Evolutionary conservation across 495 filamentous ascomycete species (phyloP).

Genomic region (Xylaria longipes): DNA sequence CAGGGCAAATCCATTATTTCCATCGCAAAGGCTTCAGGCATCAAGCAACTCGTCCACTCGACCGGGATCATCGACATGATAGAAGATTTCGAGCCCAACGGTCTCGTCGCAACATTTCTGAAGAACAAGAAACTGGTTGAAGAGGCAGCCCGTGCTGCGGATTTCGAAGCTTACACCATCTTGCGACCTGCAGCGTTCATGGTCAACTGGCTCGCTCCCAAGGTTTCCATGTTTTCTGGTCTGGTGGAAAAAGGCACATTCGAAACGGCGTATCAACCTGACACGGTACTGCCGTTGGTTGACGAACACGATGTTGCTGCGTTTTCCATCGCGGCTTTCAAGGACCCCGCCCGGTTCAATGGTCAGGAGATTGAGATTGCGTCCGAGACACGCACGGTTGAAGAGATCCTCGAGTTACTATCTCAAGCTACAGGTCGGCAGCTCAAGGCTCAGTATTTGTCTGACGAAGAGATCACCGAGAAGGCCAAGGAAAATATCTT

Average conservation of each 20-base stretch:
- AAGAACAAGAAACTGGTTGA: slow-evolving; percentile 49
- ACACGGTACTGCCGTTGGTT: slow-evolving; percentile 47
- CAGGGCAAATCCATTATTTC: slow-evolving; percentile 50
- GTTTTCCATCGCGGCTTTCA: slow-evolving; percentile 53
- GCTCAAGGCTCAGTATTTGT: slow-evolving; percentile 44
- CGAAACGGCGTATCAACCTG: slow-evolving; percentile 20
- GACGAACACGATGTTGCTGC: slow-evolving; percentile 57
- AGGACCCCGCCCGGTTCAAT: slow-evolving; percentile 48
- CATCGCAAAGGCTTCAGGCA: slow-evolving; percentile 48
- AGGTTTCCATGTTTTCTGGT: slow-evolving; percentile 46
- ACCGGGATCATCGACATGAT: slow-evolving; percentile 35
- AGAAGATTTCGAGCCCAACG: slow-evolving; percentile 28
- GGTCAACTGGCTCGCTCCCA: slow-evolving; percentile 53
- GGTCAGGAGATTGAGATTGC: slow-evolving; percentile 47
- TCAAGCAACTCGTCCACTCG: slow-evolving; percentile 50
- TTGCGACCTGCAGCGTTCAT: slow-evolving; percentile 59
- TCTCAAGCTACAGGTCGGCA: slow-evolving; percentile 41
- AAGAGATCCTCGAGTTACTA: slow-evolving; percentile 43
- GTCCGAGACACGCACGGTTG: slow-evolving; percentile 44
- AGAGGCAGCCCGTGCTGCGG: slow-evolving; percentile 41
- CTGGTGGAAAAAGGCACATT: slow-evolving; percentile 46
- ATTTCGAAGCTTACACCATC: slow-evolving; percentile 54
- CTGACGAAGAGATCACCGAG: slow-evolving; percentile 47
- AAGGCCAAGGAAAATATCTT: slow-evolving; percentile 38
- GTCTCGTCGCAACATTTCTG: slow-evolving; percentile 37